These are phyloP conservation scores for Santalum album DNA, from an alignment of 164 flowering plant species.

Conservation along the genomic window DNA sequence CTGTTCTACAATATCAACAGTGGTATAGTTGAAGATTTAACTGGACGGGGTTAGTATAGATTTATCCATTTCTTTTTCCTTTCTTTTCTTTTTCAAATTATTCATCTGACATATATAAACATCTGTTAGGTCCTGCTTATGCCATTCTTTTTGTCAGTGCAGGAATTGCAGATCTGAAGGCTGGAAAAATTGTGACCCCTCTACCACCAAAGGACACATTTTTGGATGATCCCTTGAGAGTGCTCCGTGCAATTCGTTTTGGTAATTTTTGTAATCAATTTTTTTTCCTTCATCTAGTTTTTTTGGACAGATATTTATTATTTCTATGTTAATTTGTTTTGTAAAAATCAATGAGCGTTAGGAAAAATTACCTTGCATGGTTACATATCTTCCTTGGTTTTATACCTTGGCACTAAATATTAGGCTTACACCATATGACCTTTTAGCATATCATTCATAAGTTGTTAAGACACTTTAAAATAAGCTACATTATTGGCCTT, in stretches of 20 bases:
- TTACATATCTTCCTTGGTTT: no score
- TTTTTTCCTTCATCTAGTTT: not conserved
- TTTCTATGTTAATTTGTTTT: not conserved
- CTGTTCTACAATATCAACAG: constrained; percentile 92
- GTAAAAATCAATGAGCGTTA: no score
- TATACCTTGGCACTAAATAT: no score
- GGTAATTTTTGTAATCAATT: constrained; percentile 30
- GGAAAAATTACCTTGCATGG: no score
- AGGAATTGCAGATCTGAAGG: constrained; percentile 72
- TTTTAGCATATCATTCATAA: no score
- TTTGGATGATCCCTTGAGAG: constrained; percentile 93
- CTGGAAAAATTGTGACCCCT: constrained; percentile 85
- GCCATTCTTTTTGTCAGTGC: constrained; percentile 4
- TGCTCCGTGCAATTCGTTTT: constrained; percentile 96
- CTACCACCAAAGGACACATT: constrained; percentile 83
- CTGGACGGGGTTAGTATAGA: constrained; percentile 60
- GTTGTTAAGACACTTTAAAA: no score
- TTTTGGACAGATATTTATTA: not conserved
- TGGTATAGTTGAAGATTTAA: constrained; percentile 74
- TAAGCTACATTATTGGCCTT: no score
- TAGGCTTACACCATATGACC: no score
- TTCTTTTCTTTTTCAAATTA: not conserved
- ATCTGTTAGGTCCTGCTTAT: not conserved
- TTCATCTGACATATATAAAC: not conserved
- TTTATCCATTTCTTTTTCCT: constrained; percentile 2